A percentile compares a stretch with the other conserved stretches of the same genome.
Evolutionary conservation across 208 protist species (phyloP).

Genomic region (Novymonas esmeraldas): DNA sequence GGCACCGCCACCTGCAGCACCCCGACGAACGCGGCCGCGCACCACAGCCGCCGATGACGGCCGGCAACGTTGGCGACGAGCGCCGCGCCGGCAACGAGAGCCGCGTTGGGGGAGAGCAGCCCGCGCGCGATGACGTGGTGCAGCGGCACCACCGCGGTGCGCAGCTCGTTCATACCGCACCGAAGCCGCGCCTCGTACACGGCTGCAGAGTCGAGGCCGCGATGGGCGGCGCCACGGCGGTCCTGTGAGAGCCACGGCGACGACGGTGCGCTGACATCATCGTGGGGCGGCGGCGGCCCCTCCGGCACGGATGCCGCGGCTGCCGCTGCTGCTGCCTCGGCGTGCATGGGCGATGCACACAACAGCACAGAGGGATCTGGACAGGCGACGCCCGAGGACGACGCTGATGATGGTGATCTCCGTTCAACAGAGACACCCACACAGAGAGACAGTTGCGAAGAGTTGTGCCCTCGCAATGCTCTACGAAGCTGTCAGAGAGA

Average conservation of each 20-base stretch:
- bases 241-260: background rate
- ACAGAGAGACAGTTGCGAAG: too few species aligned
- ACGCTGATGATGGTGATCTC: too few species aligned
- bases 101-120: conserved; percentile 1
- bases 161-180: conserved; percentile 22
- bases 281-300: background rate
- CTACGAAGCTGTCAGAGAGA: background rate
- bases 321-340: too few species aligned
- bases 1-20: background rate
- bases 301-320: too few species aligned
- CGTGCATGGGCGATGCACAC: background rate
- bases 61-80: background rate
- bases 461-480: background rate
- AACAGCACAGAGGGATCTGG: background rate
- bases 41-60: background rate
- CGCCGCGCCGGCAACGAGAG: background rate
- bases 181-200: conserved; percentile 5
- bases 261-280: background rate
- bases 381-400: too few species aligned
- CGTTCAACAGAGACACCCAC: too few species aligned
- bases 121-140: background rate
- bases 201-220: conserved; percentile 20
- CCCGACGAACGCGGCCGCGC: background rate
- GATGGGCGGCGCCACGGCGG: background rate
- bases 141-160: background rate